These are phyloP conservation scores for Colletotrichum brevisporum DNA, from an alignment of 2,329 filamentous ascomycete genomes.

Conservation along the genomic window DNA sequence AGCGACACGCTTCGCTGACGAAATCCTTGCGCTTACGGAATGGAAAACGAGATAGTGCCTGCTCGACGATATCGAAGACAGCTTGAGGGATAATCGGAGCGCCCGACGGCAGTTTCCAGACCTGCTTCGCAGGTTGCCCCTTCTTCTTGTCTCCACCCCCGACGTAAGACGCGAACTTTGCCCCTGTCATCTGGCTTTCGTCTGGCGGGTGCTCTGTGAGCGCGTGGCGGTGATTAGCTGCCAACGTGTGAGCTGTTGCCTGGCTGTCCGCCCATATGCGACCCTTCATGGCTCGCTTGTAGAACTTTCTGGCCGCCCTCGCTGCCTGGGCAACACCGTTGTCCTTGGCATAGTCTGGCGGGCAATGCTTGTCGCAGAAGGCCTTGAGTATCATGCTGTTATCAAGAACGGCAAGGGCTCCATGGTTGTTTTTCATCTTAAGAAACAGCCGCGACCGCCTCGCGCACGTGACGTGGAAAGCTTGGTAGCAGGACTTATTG, in stretches of 20 bases:
- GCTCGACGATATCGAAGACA: conserved; percentile 88
- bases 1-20: conserved; percentile 92
- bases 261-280: conserved; percentile 94
- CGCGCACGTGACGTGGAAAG: conserved; percentile 97
- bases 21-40: conserved; percentile 90
- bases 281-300: conserved; percentile 89
- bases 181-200: conserved; percentile 86
- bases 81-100: conserved; percentile 94
- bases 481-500: conserved; percentile 96
- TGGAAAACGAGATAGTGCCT: conserved; percentile 84
- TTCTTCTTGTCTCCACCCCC: conserved; percentile 78
- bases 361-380: conserved; percentile 96
- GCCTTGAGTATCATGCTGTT: conserved; percentile 90
- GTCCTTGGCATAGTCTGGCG: conserved; percentile 88
- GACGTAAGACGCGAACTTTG: conserved; percentile 82
- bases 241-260: conserved; percentile 83
- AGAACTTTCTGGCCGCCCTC: conserved; percentile 87
- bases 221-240: conserved; percentile 77
- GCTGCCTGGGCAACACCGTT: conserved; percentile 87
- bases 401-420: conserved; percentile 80
- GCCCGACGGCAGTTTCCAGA: conserved; percentile 95
- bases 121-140: conserved; percentile 75
- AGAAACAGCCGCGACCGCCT: conserved; percentile 88
- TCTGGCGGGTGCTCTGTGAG: conserved; percentile 80
- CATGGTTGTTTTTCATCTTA: conserved; percentile 95